Evolutionary conservation across 2,329 filamentous ascomycete species (phyloP).

Genomic region (Beauveria brongniartii): DNA sequence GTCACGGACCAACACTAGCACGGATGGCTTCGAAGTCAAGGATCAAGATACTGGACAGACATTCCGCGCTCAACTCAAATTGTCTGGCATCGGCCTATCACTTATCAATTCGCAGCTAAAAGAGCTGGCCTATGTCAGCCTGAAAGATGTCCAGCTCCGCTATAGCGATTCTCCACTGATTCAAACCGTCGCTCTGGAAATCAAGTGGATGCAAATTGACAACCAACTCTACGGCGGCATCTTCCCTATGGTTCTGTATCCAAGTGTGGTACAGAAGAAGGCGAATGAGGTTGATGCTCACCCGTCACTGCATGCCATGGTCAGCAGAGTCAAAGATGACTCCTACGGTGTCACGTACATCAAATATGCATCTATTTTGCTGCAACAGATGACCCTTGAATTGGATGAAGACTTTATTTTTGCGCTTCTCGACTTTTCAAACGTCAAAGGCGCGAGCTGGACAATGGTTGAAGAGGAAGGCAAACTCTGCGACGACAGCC

Average conservation of each 20-base stretch:
- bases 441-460: slow-evolving; percentile 86
- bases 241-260: slow-evolving; percentile 94
- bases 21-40: slow-evolving; percentile 79
- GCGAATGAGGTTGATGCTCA: slow-evolving; percentile 94
- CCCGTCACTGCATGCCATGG: slow-evolving; percentile 84
- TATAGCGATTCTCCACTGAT: slow-evolving; percentile 91
- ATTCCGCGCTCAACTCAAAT: slow-evolving; percentile 79
- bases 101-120: slow-evolving; percentile 87
- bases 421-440: slow-evolving; percentile 87
- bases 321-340: slow-evolving; percentile 94
- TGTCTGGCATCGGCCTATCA: slow-evolving; percentile 88
- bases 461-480: slow-evolving; percentile 59
- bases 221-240: slow-evolving; percentile 98
- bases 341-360: slow-evolving; percentile 97
- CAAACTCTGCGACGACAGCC: slow-evolving; percentile 76
- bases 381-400: slow-evolving; percentile 97
- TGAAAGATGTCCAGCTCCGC: slow-evolving; percentile 82
- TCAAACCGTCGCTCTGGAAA: slow-evolving; percentile 79
- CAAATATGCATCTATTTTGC: slow-evolving; percentile 88
- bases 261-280: slow-evolving; percentile 94
- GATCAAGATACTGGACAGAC: slow-evolving; percentile 79
- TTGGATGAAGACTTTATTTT: slow-evolving; percentile 98
- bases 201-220: slow-evolving; percentile 99
- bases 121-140: slow-evolving; percentile 87
- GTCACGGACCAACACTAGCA: slow-evolving; percentile 38